Evolutionary conservation across 306 rosid species (phyloP), one percentile per base, ranked within the genome.

Genomic region (Lotus japonicus): DNA sequence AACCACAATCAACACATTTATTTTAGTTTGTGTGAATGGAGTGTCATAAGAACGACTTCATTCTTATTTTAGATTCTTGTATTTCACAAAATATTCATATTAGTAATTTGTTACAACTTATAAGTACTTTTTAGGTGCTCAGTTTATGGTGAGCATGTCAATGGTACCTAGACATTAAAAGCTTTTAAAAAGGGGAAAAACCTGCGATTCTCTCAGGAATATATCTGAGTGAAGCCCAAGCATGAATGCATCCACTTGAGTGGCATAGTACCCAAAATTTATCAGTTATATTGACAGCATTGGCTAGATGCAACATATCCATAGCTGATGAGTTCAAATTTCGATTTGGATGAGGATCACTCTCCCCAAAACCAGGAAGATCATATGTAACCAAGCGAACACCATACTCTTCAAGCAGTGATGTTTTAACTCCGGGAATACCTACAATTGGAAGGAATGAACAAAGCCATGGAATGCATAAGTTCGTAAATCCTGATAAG

Each of bases 331-430:
- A 81, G 69, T 86, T 90, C 59, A 88, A 88, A 78, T 78, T 85
- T 64, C 99, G 83, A 66, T 48, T 70, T 48, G 92, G 95, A 81
- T 90, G 92, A 76, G 97, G 97, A 75, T 88, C 95, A 66, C 99
- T 94, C 81, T 94, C 99, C 81, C 99, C 99, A 84, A 90, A 94
- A 74, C 97, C 99, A 58, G 99, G 96, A 84, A 94, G 99, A 81
- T 94, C 99, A 59, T 88, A 94, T 4, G 97, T 79, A 68, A 94
- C 74, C 76, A 94, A 74, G 49, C 89, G 89, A 71, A 94, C 49
- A 1, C 99, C 97, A 11, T 88, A 94, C 63, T 94, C 92, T 81
- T 88, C 92, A 19, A 94, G 96, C 80, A 94, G 64, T 9, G 90
- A 73, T 58, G 71, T 31, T 79, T 85, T 88, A 31, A 90, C 78